Evolutionary conservation across 371 early-diverging fungal genomes (phyloP).

Genomic region (Mortierella sp.): DNA sequence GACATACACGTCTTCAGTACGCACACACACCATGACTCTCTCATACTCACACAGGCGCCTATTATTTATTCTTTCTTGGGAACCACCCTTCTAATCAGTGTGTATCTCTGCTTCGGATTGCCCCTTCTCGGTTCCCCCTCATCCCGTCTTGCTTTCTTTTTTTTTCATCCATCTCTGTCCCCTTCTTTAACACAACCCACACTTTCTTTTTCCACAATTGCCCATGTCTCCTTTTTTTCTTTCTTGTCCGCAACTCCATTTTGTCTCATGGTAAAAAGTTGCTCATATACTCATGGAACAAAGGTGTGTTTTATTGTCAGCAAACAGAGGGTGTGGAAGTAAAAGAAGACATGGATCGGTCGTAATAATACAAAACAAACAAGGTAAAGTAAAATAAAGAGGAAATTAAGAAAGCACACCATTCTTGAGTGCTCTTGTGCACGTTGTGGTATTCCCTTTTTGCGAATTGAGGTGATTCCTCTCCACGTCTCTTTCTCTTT

Average conservation of each 20-base stretch:
- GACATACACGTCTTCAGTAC: not conserved
- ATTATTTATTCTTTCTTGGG: not conserved
- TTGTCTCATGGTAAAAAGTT: slow-evolving; percentile 1
- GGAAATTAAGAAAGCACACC: slow-evolving; percentile 32
- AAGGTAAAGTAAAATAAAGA: not conserved
- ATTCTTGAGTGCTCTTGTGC: slow-evolving; percentile 28
- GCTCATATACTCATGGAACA: not conserved
- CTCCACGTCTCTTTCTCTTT: slow-evolving; percentile 22
- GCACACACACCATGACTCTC: not conserved
- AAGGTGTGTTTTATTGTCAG: not conserved
- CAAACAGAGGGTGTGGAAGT: not conserved
- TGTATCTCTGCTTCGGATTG: not conserved
- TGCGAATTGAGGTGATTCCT: slow-evolving; percentile 6
- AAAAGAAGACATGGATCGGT: not conserved
- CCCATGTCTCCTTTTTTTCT: not conserved
- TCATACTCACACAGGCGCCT: not conserved
- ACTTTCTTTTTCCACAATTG: not conserved
- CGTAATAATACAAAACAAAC: not conserved
- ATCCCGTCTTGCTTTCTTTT: not conserved
- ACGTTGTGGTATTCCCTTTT: not conserved
- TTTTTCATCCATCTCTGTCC: not conserved
- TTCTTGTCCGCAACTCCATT: not conserved
- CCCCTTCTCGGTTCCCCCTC: not conserved
- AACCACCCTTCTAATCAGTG: slow-evolving; percentile 5
- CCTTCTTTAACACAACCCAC: not conserved